Conservation (phyloP, 352 stramenopile genomes). For the Elongisporangium undulatum region DNA sequence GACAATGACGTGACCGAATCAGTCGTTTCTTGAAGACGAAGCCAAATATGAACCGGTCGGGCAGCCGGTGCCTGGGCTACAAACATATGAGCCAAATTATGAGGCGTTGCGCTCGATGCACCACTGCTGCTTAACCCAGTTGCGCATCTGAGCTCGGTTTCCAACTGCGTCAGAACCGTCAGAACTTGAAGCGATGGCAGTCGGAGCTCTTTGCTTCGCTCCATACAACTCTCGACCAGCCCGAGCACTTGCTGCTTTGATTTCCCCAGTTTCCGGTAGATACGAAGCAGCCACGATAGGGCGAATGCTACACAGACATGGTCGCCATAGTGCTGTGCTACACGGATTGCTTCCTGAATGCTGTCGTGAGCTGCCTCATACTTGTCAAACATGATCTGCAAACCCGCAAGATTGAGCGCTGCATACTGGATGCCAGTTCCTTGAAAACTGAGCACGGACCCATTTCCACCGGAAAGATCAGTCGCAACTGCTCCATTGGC, state of each 20-base stretch:
- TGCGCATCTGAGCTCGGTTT: conserved; percentile 38
- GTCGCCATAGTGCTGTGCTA: conserved; percentile 91
- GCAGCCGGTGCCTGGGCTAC: conserved; percentile 21
- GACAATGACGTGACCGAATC: conserved; percentile 6
- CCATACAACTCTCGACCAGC: conserved; percentile 47
- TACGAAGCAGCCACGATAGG: conserved; percentile 81
- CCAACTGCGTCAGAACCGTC: conserved; percentile 36
- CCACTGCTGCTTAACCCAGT: conserved; percentile 11
- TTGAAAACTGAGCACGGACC: conserved; percentile 34
- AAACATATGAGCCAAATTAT: conserved; percentile 29
- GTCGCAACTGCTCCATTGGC: conserved; percentile 4
- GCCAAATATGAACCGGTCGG: conserved; percentile 42
- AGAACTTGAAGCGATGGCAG: conserved; percentile 51
- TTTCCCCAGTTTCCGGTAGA: conserved; percentile 59
- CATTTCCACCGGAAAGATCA: conserved; percentile 6
- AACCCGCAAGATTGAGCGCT: conserved; percentile 82
- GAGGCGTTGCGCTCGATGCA: conserved; percentile 3
- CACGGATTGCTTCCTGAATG: conserved; percentile 90
- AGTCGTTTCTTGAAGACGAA: conserved; percentile 19
- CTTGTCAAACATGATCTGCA: conserved; percentile 87
- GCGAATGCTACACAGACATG: conserved; percentile 91
- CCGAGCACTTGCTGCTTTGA: conserved; percentile 42
- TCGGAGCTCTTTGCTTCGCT: conserved; percentile 51
- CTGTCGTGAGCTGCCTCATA: conserved; percentile 69
- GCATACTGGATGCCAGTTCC: conserved; percentile 87